These are phyloP conservation scores for Colletotrichum aenigma DNA, from an alignment of 2,329 filamentous ascomycete genomes.

Conservation along the genomic window DNA sequence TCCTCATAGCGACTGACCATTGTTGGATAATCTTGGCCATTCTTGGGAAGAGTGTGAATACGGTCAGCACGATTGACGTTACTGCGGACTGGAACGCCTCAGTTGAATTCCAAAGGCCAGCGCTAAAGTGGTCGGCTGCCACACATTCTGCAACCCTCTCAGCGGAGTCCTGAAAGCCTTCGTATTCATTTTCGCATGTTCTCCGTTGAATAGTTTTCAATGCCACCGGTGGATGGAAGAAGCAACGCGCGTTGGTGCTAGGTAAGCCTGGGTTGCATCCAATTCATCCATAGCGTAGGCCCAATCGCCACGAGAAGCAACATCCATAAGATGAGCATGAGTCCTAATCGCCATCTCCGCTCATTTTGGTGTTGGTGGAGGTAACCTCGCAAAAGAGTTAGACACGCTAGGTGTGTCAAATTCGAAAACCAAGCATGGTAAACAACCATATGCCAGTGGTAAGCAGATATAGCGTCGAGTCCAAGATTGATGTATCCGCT, in stretches of 20 bases:
- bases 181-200: background rate
- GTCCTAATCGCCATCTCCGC: background rate
- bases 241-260: background rate
- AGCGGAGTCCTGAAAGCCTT: too few species aligned
- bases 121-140: rapidly evolving
- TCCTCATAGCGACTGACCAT: background rate
- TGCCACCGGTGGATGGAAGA: background rate
- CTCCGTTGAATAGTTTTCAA: background rate
- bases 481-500: background rate
- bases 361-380: background rate
- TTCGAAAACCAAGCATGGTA: background rate
- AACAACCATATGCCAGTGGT: background rate
- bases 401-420: background rate
- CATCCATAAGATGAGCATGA: background rate
- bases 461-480: background rate
- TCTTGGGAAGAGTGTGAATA: background rate
- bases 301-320: background rate
- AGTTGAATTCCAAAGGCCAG: background rate
- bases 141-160: too few species aligned
- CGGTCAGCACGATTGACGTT: background rate
- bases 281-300: background rate
- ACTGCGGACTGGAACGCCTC: background rate
- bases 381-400: background rate
- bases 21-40: background rate
- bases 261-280: background rate